phyloP scores from a whole-genome alignment of 139 green algal genomes.

The Bryopsis sp. region DNA sequence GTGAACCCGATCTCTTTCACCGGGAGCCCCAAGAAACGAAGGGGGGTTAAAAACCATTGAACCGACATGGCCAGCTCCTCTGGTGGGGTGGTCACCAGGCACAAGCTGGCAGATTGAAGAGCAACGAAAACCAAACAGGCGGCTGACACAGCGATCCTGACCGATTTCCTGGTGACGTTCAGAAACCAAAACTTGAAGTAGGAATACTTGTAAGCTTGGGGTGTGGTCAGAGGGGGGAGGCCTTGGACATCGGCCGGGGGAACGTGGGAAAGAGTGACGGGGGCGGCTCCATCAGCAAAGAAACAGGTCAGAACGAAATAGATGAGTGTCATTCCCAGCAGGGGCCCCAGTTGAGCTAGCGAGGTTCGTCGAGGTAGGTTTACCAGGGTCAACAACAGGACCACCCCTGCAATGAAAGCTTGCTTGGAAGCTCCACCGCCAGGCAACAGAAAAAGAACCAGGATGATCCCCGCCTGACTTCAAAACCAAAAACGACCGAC shows the following conservation, averaged over 20 bases:
- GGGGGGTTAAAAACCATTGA: constrained; percentile 44
- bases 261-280: constrained; percentile 13
- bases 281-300: constrained; percentile 8
- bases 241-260: constrained; percentile 28
- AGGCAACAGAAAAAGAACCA: not conserved
- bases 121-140: constrained; percentile 57
- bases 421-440: not conserved
- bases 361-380: not conserved
- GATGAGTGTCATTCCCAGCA: not conserved
- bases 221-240: constrained; percentile 22
- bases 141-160: constrained; percentile 56
- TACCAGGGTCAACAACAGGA: not conserved
- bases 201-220: constrained; percentile 55
- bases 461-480: not conserved
- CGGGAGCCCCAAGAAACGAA: constrained; percentile 40
- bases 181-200: constrained; percentile 53
- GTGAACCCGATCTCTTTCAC: constrained; percentile 58
- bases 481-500: not conserved
- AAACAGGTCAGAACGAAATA: constrained; percentile 4
- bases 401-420: not conserved
- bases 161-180: constrained; percentile 55
- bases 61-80: constrained; percentile 64
- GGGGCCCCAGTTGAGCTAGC: not conserved
- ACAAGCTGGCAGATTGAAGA: constrained; percentile 63
- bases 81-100: constrained; percentile 64